Base-by-base conservation (phyloP, 2,329 filamentous ascomycete species). In the Aquanectria penicillioides region DNA sequence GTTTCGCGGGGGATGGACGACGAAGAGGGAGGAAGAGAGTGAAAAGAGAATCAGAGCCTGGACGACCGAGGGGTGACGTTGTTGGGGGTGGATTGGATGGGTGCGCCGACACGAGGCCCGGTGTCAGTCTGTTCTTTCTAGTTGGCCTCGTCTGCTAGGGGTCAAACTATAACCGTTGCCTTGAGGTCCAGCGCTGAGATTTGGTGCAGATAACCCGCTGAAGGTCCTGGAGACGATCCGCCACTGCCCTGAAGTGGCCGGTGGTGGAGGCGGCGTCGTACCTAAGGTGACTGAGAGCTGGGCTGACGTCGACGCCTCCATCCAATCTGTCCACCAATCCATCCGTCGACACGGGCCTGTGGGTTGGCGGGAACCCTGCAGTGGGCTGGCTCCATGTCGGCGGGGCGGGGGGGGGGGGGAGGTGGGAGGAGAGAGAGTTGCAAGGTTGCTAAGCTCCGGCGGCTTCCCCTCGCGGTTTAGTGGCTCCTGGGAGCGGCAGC, bases 21-120 rank as follows among this genome's bases (percentile, higher is more conserved):
- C 36, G 41, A 41, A 48, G 23, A 41, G 48, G 47, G 48, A 46
- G 46, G 41, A n/a, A 58, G 41, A 47, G 41, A 31, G 41, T 22
- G 23, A 48, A 53, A 40, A 52, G 31, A 53, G 41, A 58, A 46
- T 38, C 43, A 29, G 34, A 52, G 43, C 40, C 34, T 40, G 40
- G 40, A 58, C 55, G 55, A 41, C 36, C 28, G 55, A 58, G 48
- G n/a, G 54, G 48, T 41, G 47, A 44, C 29, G 48, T 48, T 57
- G 47, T 43, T 46, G 48, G 48, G 34, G 25, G 28, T 47, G 43
- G 52, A 41, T 47, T 52, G 55, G 55, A 58, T 47, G 55, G 55
- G 34, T 52, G 48, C 31, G 12, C 54, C 22, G 54, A 57, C 54
- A 36, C 54, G 47, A 51, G 55, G 41, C 43, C 41, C 43, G 40